Percentiles rank a stretch among this genome's conserved stretches.
Conservation (phyloP, 2,329 filamentous ascomycete species). For the Parastagonospora avenae region DNA sequence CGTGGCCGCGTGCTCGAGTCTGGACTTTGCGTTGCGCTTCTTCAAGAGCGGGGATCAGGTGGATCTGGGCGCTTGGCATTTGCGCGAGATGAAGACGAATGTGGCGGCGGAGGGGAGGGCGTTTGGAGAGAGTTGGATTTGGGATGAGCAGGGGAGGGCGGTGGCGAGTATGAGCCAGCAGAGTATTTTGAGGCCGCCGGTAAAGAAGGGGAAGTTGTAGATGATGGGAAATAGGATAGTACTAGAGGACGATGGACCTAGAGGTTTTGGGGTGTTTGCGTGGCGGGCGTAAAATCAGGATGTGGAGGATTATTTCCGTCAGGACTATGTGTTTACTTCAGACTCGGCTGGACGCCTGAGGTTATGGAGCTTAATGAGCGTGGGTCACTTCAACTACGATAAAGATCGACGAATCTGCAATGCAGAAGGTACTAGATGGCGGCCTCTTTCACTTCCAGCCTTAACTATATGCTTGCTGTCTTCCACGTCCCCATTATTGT, state of each 20-base stretch:
- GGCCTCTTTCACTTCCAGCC: too few species aligned
- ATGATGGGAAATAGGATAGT: too few species aligned
- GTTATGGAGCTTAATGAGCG: too few species aligned
- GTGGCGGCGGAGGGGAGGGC: conserved; percentile 51
- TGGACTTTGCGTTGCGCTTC: conserved; percentile 59
- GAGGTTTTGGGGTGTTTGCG: not conserved
- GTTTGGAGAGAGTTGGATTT: conserved; percentile 54
- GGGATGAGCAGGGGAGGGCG: conserved; percentile 51
- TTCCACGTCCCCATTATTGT: too few species aligned
- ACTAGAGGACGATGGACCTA: not conserved
- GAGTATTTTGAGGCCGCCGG: conserved; percentile 38
- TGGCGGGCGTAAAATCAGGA: not conserved
- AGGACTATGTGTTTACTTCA: not conserved
- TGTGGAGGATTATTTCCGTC: too few species aligned
- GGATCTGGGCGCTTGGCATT: conserved; percentile 51
- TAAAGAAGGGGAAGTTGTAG: conserved; percentile 19
- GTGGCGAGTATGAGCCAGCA: conserved; percentile 58
- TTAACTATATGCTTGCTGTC: too few species aligned
- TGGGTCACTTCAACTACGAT: too few species aligned
- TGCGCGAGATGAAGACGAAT: conserved; percentile 50
- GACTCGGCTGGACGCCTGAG: too few species aligned
- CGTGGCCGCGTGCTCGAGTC: conserved; percentile 50
- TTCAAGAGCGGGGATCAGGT: conserved; percentile 44
- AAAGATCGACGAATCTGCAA: too few species aligned
- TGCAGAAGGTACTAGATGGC: too few species aligned